Conservation (phyloP, 2,329 filamentous ascomycete species). For the Fusarium equiseti region DNA sequence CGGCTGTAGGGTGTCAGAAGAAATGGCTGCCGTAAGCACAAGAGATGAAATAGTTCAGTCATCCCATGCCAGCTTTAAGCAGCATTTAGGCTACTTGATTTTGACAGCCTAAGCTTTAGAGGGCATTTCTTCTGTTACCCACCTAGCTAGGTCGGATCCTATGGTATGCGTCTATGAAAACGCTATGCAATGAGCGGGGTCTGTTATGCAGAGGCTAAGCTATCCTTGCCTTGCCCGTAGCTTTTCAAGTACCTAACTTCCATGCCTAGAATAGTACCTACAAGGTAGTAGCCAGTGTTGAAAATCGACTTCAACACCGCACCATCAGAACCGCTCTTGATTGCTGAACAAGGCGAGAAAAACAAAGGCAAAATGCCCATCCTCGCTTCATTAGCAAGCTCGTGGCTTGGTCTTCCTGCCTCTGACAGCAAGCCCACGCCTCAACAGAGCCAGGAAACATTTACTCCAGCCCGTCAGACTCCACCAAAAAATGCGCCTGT, state of each 20-base stretch:
- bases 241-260: background rate
- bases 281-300: background rate
- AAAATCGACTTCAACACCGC: slow-evolving; percentile 2
- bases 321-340: background rate
- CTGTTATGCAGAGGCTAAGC: background rate
- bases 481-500: slow-evolving; percentile 22
- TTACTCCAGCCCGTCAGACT: slow-evolving; percentile 31
- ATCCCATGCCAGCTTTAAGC: background rate
- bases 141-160: background rate
- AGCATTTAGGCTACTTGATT: background rate
- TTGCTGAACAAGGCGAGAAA: background rate
- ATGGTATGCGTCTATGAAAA: slow-evolving; percentile 3
- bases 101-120: background rate
- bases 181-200: slow-evolving; percentile 32
- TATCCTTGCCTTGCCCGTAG: background rate
- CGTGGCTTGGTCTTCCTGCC: slow-evolving; percentile 33
- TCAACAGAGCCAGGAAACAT: slow-evolving; percentile 9
- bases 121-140: background rate
- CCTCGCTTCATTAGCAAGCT: slow-evolving; percentile 35
- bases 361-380: slow-evolving; percentile 5
- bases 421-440: slow-evolving; percentile 19
- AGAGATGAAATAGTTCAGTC: background rate
- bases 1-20: background rate
- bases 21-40: background rate
- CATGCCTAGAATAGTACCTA: background rate